A percentile compares a stretch with the other conserved stretches of the same genome.
These are phyloP conservation scores for Aspergillus amoenus DNA, from an alignment of 2,329 filamentous ascomycete genomes.

Conservation along the genomic window DNA sequence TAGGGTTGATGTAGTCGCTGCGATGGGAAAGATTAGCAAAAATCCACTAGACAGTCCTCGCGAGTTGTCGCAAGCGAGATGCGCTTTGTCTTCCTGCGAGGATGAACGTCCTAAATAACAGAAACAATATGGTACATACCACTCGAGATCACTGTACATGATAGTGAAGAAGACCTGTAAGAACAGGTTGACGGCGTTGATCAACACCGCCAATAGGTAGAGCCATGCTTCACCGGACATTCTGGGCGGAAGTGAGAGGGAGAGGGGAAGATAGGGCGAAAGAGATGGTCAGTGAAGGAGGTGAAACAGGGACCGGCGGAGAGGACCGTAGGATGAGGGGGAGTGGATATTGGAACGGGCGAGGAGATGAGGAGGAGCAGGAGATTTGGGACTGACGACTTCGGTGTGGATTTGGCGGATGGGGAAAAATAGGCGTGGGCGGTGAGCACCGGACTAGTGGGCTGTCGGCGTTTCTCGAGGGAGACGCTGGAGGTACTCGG, in stretches of 20 bases:
- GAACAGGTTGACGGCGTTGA: conserved; percentile 99
- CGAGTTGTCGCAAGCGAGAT: background rate
- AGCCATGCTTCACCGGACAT: conserved; percentile 99
- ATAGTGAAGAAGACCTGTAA: conserved; percentile 99
- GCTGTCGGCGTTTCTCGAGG: background rate
- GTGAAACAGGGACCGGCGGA: conserved; percentile 8
- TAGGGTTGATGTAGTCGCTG: conserved; percentile 99
- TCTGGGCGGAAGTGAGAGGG: conserved; percentile 36
- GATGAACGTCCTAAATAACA: background rate
- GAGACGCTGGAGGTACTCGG: background rate
- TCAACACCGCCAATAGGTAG: conserved; percentile 94
- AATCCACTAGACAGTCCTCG: conserved; percentile 28
- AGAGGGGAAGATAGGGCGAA: conserved; percentile 11
- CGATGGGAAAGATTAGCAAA: conserved; percentile 8
- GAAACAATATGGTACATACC: conserved; percentile 57
- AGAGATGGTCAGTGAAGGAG: conserved; percentile 5
- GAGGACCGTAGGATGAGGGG: conserved; percentile 16
- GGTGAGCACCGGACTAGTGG: conserved; percentile 12
- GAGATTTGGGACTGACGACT: background rate
- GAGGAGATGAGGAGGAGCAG: conserved; percentile 19
- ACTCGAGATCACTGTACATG: conserved; percentile 99
- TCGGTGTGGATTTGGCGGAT: conserved; percentile 6
- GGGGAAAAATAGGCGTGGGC: conserved; percentile 17
- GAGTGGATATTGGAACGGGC: conserved; percentile 9
- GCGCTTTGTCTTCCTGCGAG: background rate